Evolutionary conservation across 305 asterid genomes (phyloP), one percentile per base, ranked within the genome.

Genomic region (Nicotiana rustica): DNA sequence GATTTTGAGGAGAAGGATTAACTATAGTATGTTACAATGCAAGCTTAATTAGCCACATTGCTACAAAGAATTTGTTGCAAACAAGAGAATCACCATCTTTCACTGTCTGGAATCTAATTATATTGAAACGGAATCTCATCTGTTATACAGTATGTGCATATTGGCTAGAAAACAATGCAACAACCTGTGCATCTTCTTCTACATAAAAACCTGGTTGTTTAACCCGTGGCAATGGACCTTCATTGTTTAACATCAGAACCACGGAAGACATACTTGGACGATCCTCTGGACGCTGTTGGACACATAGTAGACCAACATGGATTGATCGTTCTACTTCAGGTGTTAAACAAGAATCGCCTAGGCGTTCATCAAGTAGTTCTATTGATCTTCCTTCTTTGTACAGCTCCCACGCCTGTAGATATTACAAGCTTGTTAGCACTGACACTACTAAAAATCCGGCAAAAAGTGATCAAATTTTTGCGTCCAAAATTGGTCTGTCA

Each of bases 211-310:
- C 87, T 41, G 89, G 85, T 0, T 59, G 82, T 41, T 78, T 82
- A 13, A 84, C 33, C 29, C 25, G 62, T n/a, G 89, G 82, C 85
- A 86, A 56, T n/a, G 31, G 70, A 12, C 7, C 68, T 38, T 82
- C 76, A 55, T 79, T 83, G 70, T 71, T 66, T 31, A 86, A 57
- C 89, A 86, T 82, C 19, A 67, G 3, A 38, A 86, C 71, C 44
- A 57, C 89, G 6, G 84, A 84, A 29, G 77, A 44, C 89, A 84
- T 86, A 62, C 10, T 84, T 35, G 89, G 87, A 60, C 86, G 84
- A 33, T 83, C 79, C 14, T 86, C 83, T 10, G 82, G 76, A 33
- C 67, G 47, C n/a, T 84, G 86, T 49, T 86, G 89, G 69, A 69
- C 87, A 60, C 85, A 85, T 67, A 82, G 83, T 31, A 79, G 84